Conservation (phyloP, 768 basidiomycete species). For the Boletus vinaceobasis region DNA sequence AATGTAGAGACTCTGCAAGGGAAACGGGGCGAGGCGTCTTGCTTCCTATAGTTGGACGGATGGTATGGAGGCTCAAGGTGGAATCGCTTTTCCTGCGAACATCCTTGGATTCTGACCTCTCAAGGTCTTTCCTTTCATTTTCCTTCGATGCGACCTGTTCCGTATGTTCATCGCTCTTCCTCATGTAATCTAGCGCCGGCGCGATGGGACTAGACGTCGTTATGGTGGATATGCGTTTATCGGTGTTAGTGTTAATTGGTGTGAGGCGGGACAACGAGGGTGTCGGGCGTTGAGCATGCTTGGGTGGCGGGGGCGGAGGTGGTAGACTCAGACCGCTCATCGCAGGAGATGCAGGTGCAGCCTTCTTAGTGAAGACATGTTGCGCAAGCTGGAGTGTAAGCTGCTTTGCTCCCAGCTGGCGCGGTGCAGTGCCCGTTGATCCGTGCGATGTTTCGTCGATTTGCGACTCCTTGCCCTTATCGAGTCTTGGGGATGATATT, state of each 20-base stretch:
- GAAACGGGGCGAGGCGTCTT: slow-evolving; percentile 71
- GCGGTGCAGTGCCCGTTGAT: slow-evolving; percentile 9
- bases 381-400: slow-evolving; percentile 44
- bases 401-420: slow-evolving; percentile 32
- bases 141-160: slow-evolving; percentile 21
- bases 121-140: slow-evolving; percentile 30
- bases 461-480: slow-evolving; percentile 20
- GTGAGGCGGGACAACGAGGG: slow-evolving; percentile 23
- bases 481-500: slow-evolving; percentile 21
- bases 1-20: slow-evolving; percentile 73
- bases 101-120: slow-evolving; percentile 53
- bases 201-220: slow-evolving; percentile 53
- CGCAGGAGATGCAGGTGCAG: slow-evolving; percentile 31
- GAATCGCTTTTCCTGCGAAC: slow-evolving; percentile 80
- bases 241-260: slow-evolving; percentile 23
- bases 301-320: slow-evolving; percentile 39
- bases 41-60: slow-evolving; percentile 50
- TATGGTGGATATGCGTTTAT: slow-evolving; percentile 50
- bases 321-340: slow-evolving; percentile 29
- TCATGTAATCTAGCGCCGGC: slow-evolving; percentile 55
- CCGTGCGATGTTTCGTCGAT: slow-evolving; percentile 16
- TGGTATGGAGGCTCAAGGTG: slow-evolving; percentile 73
- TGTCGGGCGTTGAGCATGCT: slow-evolving; percentile 24
- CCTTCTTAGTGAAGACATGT: slow-evolving; percentile 44
- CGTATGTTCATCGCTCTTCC: slow-evolving; percentile 36